These are phyloP conservation scores for Leishmania tropica DNA, from an alignment of 208 protist species.

Conservation along the genomic window DNA sequence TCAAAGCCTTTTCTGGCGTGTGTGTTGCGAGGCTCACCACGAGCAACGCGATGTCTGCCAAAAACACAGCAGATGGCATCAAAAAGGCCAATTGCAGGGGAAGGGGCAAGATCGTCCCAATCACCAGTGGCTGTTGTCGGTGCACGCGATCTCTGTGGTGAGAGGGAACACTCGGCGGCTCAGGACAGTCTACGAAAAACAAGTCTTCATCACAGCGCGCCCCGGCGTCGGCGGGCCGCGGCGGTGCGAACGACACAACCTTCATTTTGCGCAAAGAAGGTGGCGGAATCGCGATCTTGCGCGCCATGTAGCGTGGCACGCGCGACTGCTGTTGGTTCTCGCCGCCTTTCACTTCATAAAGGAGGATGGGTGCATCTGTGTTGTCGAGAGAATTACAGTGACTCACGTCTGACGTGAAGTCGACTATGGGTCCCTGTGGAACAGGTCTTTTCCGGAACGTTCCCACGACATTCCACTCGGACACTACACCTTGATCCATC, in stretches of 20 bases:
- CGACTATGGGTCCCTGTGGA: conserved; percentile 37
- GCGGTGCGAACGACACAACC: conserved; percentile 55
- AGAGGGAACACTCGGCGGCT: conserved; percentile 11
- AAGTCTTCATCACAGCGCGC: conserved; percentile 15
- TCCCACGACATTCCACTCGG: conserved; percentile 49
- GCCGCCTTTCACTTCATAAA: conserved; percentile 32
- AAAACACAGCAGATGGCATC: conserved; percentile 49
- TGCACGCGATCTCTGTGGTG: conserved; percentile 9
- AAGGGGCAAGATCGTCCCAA: conserved; percentile 52
- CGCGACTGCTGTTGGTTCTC: conserved; percentile 30
- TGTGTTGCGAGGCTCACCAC: conserved; percentile 42
- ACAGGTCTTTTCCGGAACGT: conserved; percentile 38
- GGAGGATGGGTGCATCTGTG: conserved; percentile 29
- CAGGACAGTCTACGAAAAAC: conserved; percentile 41
- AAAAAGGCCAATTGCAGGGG: conserved; percentile 46
- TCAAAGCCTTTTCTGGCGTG: conserved; percentile 37
- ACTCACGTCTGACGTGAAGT: conserved; percentile 29
- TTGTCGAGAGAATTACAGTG: conserved; percentile 19
- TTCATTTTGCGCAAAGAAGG: conserved; percentile 45
- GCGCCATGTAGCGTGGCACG: conserved; percentile 58
- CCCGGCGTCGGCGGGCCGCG: not conserved
- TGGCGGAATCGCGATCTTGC: conserved; percentile 49
- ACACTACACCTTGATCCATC: conserved; percentile 23
- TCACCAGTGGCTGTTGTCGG: conserved; percentile 27
- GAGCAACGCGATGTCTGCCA: conserved; percentile 62